Conservation (phyloP, 495 filamentous ascomycete genomes). For the Aspergillus panamensis region DNA sequence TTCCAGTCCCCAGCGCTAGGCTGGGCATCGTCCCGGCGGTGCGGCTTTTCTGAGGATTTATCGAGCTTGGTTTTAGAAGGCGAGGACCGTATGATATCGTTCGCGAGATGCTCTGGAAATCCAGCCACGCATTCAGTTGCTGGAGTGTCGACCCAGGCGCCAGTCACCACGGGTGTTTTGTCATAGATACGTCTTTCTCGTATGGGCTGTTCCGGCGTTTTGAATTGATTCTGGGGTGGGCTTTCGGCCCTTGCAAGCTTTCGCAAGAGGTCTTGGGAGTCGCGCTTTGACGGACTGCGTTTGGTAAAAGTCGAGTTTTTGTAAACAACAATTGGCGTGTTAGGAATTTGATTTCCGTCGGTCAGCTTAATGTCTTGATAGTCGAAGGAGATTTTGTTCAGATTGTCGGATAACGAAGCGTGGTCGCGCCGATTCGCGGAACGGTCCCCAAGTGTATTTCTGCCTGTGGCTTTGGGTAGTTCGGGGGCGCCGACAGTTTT, state of each 20-base stretch:
- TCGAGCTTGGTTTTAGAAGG: neutral
- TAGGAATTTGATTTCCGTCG: conserved; percentile 41
- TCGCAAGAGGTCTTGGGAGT: conserved; percentile 64
- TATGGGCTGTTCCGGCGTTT: conserved; percentile 38
- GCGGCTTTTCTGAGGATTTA: neutral
- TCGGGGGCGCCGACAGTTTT: neutral
- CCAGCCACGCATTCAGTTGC: conserved; percentile 39
- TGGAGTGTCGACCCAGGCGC: conserved; percentile 53
- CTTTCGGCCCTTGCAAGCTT: conserved; percentile 61
- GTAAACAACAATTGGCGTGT: conserved; percentile 55
- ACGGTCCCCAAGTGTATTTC: conserved; percentile 24
- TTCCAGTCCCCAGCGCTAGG: neutral
- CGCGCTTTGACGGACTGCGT: conserved; percentile 43
- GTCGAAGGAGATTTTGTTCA: conserved; percentile 23
- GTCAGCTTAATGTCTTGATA: conserved; percentile 26
- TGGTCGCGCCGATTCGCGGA: conserved; percentile 19
- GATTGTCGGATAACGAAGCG: conserved; percentile 19
- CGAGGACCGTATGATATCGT: conserved; percentile 23
- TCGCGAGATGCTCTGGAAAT: conserved; percentile 32
- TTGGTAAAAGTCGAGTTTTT: conserved; percentile 36
- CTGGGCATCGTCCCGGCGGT: neutral
- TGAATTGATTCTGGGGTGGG: conserved; percentile 25
- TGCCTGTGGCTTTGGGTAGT: conserved; percentile 10
- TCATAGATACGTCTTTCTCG: conserved; percentile 38
- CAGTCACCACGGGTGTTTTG: conserved; percentile 49